Conservation (phyloP, 306 rosid genomes). For the Cicer chorassanicum region DNA sequence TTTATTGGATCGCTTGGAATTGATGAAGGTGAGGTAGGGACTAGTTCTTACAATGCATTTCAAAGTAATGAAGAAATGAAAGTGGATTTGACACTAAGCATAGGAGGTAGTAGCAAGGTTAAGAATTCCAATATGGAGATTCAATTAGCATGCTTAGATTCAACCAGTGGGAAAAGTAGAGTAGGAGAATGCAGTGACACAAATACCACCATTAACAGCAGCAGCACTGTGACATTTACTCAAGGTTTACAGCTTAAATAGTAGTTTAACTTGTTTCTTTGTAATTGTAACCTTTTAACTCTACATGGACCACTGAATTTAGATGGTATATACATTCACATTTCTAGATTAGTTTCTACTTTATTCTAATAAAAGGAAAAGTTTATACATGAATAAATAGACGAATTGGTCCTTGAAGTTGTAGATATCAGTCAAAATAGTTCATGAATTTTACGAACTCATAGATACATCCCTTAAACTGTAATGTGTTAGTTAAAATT, state of each 20-base stretch:
- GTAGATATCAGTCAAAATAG: too few relatives aligned
- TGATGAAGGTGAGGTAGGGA: slow-evolving; percentile 60
- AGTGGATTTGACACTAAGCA: slow-evolving; percentile 87
- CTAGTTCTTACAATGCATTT: slow-evolving; percentile 21
- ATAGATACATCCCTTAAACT: too few relatives aligned
- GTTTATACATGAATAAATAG: slow-evolving; percentile 16
- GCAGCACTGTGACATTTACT: slow-evolving; percentile 72
- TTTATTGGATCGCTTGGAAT: slow-evolving; percentile 50
- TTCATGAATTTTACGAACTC: too few relatives aligned
- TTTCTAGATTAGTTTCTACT: slow-evolving; percentile 57
- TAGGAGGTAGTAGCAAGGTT: slow-evolving; percentile 68
- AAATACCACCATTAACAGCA: slow-evolving; percentile 66
- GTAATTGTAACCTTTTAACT: slow-evolving; percentile 43
- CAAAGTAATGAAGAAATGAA: slow-evolving; percentile 62
- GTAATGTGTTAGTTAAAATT: too few relatives aligned
- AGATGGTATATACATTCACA: slow-evolving; percentile 56
- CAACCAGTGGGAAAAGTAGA: slow-evolving; percentile 1
- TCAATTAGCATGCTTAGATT: slow-evolving; percentile 1
- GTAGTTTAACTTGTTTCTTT: slow-evolving; percentile 49
- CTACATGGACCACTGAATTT: slow-evolving; percentile 53
- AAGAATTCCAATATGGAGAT: slow-evolving; percentile 49
- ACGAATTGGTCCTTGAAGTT: too few relatives aligned
- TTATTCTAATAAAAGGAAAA: slow-evolving; percentile 53
- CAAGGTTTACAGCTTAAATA: slow-evolving; percentile 79
- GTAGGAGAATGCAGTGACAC: slow-evolving; percentile 75